A percentile compares a stretch with the other conserved stretches of the same genome.
These are phyloP conservation scores for Euptelea pleiosperma DNA, from an alignment of 164 flowering plant species.

Conservation along the genomic window DNA sequence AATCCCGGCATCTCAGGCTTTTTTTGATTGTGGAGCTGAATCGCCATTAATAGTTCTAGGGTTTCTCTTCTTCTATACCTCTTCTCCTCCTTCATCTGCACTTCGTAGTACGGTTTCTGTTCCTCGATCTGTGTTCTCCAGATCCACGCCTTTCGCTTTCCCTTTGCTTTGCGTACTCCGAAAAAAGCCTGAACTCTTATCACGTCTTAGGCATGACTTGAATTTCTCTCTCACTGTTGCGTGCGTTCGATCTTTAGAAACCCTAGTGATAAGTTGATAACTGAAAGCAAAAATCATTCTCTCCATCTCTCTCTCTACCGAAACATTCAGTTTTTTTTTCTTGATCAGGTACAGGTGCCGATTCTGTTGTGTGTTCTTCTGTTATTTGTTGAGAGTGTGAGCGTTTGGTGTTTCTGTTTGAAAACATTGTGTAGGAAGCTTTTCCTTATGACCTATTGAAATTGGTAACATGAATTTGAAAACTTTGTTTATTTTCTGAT, in stretches of 20 bases:
- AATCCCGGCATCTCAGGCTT: conserved; percentile 14
- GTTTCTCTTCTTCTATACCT: background rate
- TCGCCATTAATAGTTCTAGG: background rate
- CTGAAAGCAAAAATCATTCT: background rate
- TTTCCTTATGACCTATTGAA: background rate
- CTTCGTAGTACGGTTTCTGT: no score
- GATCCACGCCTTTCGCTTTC: conserved; percentile 25
- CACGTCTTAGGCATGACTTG: conserved; percentile 16
- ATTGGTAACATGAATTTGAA: background rate
- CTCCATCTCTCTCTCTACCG: background rate
- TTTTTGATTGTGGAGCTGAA: background rate
- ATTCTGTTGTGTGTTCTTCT: background rate
- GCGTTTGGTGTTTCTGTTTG: background rate
- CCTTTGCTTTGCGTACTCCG: conserved; percentile 12
- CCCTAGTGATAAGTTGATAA: background rate
- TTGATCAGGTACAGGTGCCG: no score
- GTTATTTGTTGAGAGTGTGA: background rate
- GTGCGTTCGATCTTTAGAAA: background rate
- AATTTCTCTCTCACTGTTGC: background rate
- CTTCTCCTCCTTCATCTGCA: background rate
- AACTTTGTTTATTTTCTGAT: no score
- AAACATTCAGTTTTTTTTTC: background rate
- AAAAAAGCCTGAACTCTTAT: background rate
- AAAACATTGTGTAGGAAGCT: background rate
- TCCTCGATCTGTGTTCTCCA: conserved; percentile 14